These are phyloP conservation scores for Trypanosoma platydactyli DNA, from an alignment of 208 protist species.

Conservation along the genomic window DNA sequence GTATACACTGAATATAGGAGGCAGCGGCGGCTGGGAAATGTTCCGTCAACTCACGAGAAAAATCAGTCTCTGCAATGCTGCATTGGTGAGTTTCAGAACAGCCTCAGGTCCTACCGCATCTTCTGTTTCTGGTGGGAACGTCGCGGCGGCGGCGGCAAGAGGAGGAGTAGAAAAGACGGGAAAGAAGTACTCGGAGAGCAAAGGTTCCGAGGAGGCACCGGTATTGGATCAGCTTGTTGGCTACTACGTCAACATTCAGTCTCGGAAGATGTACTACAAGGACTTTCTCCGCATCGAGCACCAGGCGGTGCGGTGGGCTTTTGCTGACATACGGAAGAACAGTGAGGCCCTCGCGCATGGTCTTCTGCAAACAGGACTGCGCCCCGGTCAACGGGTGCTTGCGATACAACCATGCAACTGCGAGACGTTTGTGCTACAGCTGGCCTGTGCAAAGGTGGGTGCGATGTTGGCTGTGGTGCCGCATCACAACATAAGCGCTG, in stretches of 20 bases:
- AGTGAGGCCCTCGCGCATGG: constrained; percentile 91
- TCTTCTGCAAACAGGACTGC: constrained; percentile 86
- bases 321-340: constrained; percentile 92
- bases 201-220: constrained; percentile 52
- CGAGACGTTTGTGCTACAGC: constrained; percentile 89
- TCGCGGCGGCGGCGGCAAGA: constrained; percentile 2
- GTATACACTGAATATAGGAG: not conserved
- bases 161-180: constrained; percentile 44
- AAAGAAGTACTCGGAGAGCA: constrained; percentile 82
- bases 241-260: constrained; percentile 93
- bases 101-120: constrained; percentile 32
- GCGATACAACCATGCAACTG: constrained; percentile 91
- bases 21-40: constrained; percentile 10
- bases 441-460: constrained; percentile 88
- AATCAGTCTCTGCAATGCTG: constrained; percentile 25
- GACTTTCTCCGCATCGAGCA: constrained; percentile 92
- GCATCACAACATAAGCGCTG: constrained; percentile 78
- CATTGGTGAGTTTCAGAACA: constrained; percentile 38
- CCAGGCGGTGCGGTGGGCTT: constrained; percentile 91
- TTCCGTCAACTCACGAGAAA: constrained; percentile 36
- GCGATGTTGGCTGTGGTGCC: constrained; percentile 84
- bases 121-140: constrained; percentile 45
- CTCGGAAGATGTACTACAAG: constrained; percentile 94
- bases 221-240: constrained; percentile 90
- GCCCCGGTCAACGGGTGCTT: constrained; percentile 83